phyloP scores from a whole-genome alignment of 441 rosid species.

The Euphorbia schlechtendalii region DNA sequence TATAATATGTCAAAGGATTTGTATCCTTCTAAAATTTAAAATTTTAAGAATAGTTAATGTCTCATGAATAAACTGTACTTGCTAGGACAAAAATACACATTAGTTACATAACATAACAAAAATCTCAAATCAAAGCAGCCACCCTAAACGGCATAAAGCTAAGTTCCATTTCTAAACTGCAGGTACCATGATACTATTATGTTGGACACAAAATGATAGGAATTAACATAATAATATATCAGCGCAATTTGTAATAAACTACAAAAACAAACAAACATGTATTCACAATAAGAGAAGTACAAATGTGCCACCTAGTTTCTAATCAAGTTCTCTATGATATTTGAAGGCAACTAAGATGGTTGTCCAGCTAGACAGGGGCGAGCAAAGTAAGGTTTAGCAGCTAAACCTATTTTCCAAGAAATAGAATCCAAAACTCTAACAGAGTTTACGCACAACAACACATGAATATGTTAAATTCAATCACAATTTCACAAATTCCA shows the following conservation, averaged over 20 bases:
- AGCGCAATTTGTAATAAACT: not conserved
- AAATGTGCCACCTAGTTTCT: not conserved
- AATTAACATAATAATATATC: not conserved
- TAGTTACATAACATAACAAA: not conserved
- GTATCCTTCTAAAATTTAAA: not conserved
- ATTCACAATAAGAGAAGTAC: no score
- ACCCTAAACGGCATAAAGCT: no score
- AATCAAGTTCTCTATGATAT: not conserved
- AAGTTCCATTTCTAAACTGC: not conserved
- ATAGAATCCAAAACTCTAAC: no score
- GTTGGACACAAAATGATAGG: not conserved
- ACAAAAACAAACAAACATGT: no score
- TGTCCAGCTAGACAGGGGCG: not conserved
- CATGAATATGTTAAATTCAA: not conserved
- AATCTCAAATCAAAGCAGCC: not conserved
- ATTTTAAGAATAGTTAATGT: no score
- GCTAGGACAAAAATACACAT: not conserved
- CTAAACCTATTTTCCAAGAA: no score
- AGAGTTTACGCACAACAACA: no score
- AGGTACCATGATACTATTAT: slow-evolving; percentile 3
- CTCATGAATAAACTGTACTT: not conserved
- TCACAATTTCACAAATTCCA: not conserved
- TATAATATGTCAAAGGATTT: not conserved
- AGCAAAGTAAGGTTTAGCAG: no score
- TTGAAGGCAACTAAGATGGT: not conserved